Percentiles rank a stretch among this genome's conserved stretches.
Evolutionary conservation across 441 rosid species (phyloP).

Genomic region (Euphorbia celastroides): DNA sequence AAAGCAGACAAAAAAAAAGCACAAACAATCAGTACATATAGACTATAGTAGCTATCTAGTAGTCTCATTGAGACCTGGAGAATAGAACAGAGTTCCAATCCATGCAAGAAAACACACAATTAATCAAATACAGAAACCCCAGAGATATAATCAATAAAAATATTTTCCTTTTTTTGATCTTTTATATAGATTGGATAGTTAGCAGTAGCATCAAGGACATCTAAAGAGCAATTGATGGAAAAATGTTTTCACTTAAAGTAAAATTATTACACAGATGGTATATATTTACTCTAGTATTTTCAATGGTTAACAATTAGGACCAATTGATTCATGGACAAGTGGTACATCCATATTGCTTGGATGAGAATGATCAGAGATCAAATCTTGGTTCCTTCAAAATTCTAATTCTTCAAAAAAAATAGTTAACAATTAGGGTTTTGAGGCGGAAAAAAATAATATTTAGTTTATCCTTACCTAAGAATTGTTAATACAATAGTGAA

Average conservation of each 20-base stretch:
- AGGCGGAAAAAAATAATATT: no score
- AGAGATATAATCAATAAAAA: no score
- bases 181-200: not conserved
- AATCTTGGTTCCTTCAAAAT: no score
- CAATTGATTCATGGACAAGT: no score
- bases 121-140: not conserved
- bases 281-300: not conserved
- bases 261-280: not conserved
- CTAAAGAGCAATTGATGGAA: not conserved
- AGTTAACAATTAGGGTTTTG: no score
- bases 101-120: slow-evolving; percentile 1
- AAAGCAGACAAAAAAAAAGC: slow-evolving; percentile 9
- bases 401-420: no score
- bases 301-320: no score
- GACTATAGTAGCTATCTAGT: not conserved
- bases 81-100: slow-evolving; percentile 6
- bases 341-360: no score
- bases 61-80: not conserved
- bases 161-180: no score
- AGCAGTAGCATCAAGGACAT: not conserved
- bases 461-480: no score
- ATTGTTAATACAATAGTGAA: no score
- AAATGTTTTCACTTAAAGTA: not conserved
- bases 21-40: not conserved
- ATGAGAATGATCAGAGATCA: no score